A percentile compares a stretch with the other conserved stretches of the same genome.
Conservation (phyloP, 2,329 filamentous ascomycete species). For the Fusarium tupiense region DNA sequence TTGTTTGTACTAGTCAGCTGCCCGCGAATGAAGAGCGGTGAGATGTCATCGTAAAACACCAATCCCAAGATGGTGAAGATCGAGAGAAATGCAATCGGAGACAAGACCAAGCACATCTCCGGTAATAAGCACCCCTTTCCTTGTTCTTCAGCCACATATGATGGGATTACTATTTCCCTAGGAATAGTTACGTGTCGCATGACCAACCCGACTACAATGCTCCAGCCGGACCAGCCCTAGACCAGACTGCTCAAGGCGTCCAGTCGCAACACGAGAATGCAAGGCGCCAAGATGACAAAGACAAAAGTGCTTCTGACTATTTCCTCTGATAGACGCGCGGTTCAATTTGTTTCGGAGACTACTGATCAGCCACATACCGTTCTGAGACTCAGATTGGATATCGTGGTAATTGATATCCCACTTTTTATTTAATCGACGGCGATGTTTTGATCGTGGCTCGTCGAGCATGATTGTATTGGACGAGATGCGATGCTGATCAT, state of each 20-base stretch:
- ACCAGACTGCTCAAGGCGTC: neutral
- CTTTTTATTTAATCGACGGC: conserved; percentile 18
- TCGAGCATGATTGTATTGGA: neutral
- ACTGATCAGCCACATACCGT: conserved; percentile 20
- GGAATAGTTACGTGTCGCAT: conserved; percentile 6
- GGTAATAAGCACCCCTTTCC: neutral
- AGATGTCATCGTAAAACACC: conserved; percentile 14
- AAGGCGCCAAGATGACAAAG: neutral
- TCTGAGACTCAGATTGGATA: conserved; percentile 9
- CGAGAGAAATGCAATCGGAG: conserved; percentile 7
- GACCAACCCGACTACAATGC: conserved; percentile 1
- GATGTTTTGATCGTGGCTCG: conserved; percentile 12
- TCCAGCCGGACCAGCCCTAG: neutral
- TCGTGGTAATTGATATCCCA: conserved; percentile 6
- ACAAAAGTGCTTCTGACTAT: conserved; percentile 15
- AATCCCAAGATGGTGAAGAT: neutral
- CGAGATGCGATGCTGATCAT: neutral
- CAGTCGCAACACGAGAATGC: conserved; percentile 11
- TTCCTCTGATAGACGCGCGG: conserved; percentile 21
- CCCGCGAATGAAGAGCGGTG: conserved; percentile 13
- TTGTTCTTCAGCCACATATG: conserved; percentile 3
- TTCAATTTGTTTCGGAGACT: conserved; percentile 7
- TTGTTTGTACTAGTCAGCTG: neutral
- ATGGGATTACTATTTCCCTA: neutral
- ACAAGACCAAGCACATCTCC: neutral